Base-by-base conservation (phyloP, 2,329 filamentous ascomycete species). In the Hymenoscyphus albidus region DNA sequence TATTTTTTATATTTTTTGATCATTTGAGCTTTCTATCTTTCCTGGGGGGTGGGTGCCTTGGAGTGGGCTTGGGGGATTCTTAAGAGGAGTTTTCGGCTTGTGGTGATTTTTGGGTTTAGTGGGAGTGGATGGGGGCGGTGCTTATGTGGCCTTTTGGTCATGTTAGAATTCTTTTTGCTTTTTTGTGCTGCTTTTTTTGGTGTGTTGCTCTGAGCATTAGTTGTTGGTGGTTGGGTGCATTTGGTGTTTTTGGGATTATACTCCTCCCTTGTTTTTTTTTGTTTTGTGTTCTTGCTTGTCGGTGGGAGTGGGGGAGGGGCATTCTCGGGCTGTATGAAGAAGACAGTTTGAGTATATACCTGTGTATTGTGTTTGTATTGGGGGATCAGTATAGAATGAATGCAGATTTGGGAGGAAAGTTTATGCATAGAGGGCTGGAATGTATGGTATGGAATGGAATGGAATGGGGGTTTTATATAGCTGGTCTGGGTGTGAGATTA, bases 41-140 rank as follows among this genome's bases (percentile, higher is more conserved):
- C 5, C 31, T 42, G 31, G n/a, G 51, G 12, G 18, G 16, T 48
- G 42, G 14, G 5, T 48, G 42, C 35, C 35, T 35, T 48, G 54
- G 61, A 10, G 54, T 48, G 59, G 62, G 62, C 51, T 59, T 58
- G 58, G 22, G 42, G 38, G 38, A 35, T 39, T 31, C 55, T 18
- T n/a, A 32, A 56, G 18, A 61, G 65, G 63, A 64, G 61, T 67
- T 58, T 61, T 63, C 61, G 63, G 54, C 31, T 54, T 59, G 27
- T 57, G 55, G n/a, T 22, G 39, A 44, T 35, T 42, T 13, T 40
- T 38, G 55, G 39, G 48, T 40, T 68, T 70, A 67, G 69, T 67
- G 68, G 68, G 70, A 68, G 68, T 63, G 70, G 69, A 68, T 68
- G 68, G 68, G 44, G 27, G 18, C 35, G 10, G 16, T 18, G n/a